Evolutionary conservation across 1,139 yeast species (phyloP).

Genomic region (Candida frijolesensis): DNA sequence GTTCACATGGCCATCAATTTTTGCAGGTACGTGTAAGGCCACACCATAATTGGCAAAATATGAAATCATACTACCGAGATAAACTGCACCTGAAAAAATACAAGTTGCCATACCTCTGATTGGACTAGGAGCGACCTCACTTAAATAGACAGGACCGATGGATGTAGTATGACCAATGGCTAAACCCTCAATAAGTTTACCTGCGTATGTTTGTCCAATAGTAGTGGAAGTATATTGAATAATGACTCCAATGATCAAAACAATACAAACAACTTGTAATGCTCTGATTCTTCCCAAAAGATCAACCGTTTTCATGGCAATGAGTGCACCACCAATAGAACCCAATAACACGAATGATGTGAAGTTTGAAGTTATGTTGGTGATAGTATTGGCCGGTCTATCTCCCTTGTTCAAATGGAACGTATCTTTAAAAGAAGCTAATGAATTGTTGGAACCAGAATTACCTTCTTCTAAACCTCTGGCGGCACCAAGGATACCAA

Average conservation of each 20-base stretch:
- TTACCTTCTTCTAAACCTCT: conserved; percentile 65
- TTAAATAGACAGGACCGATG: conserved; percentile 51
- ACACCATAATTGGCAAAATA: conserved; percentile 52
- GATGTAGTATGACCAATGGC: conserved; percentile 62
- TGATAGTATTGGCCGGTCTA: conserved; percentile 38
- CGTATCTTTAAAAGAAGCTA: conserved; percentile 36
- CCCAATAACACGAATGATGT: conserved; percentile 67
- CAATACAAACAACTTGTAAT: conserved; percentile 44
- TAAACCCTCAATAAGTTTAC: conserved; percentile 55
- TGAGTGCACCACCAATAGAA: conserved; percentile 56
- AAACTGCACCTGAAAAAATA: conserved; percentile 57
- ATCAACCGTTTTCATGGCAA: conserved; percentile 51
- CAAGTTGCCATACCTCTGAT: conserved; percentile 55
- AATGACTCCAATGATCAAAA: conserved; percentile 51
- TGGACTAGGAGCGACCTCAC: conserved; percentile 56
- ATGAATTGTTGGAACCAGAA: conserved; percentile 15
- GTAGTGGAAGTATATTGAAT: conserved; percentile 48
- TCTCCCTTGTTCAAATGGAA: conserved; percentile 50
- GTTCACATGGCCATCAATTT: conserved; percentile 15
- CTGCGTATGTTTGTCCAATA: conserved; percentile 56
- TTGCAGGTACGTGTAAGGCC: conserved; percentile 31
- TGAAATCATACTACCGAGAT: conserved; percentile 54
- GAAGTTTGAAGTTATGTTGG: conserved; percentile 55
- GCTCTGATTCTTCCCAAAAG: conserved; percentile 57
- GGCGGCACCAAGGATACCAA: conserved; percentile 61